Evolutionary conservation across 2,329 filamentous ascomycete species (phyloP), one percentile per base, ranked within the genome.

Genomic region (Endoconidiophora polonica): DNA sequence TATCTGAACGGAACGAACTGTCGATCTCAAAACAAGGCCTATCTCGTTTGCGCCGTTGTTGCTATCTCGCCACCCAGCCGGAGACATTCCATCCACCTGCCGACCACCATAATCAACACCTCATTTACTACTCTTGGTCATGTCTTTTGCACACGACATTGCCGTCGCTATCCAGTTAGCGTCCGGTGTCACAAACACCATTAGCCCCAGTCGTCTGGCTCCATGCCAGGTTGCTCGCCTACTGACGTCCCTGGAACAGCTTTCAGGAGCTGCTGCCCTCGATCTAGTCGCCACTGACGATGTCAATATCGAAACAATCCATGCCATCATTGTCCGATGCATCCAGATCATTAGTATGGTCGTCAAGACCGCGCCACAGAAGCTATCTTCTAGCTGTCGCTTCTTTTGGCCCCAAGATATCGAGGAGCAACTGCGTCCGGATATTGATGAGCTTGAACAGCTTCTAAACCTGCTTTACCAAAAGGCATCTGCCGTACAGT

Each of bases 161-260:
- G 49, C 49, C 37, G 16, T 44, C 38, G 44, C 49, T 16, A 46
- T 22, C 22, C 43, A 50, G 37, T 33, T 50, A 36, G 49, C 49
- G 20, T 36, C 49, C 24, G 44, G 44, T 42, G 49, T 50, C 49
- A 50, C 49, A 5, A 50, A 50, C 22, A 50, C 49, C 16, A 50
- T 50, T 23, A 50, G 44, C 22, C 49, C 49, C 22, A 41, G 42
- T 36, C 43, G 44, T 16, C 38, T 50, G 33, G 49, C 49, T 7
- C 49, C 49, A 18, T 50, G 43, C 37, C 49, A 50, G 42, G 49
- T 50, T 12, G 49, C 49, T 44, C 49, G 49, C 22, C 49, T 50
- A 10, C 39, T 50, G 24, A 46, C 43, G 6, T 33, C 41, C 9
- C 38, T 50, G 18, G 49, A 50, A 18, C 49, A 50, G 23, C 45